Base-by-base conservation (phyloP, 2,329 filamentous ascomycete genomes). In the Diplodia seriata region DNA sequence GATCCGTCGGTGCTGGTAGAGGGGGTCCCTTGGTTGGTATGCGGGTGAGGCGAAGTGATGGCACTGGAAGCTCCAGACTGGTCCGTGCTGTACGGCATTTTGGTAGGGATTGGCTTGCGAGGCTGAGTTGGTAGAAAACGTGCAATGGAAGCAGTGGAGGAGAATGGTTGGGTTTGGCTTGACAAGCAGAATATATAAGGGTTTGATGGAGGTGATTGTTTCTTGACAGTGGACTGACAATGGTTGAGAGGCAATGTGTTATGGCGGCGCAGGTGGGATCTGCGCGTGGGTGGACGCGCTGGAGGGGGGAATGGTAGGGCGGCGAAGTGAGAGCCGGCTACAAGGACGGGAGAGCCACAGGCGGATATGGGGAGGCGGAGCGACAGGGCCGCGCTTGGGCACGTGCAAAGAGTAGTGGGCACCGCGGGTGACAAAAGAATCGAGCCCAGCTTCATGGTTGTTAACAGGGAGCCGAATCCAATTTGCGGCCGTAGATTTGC, bases 1-100 rank as follows among this genome's bases (percentile, higher is more conserved):
- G 66, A 68, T 7, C 20, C 50, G 12, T 67, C 66, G 9, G 66
- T 47, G 33, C 31, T 62, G 36, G 66, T 38, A 4, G 49, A 14
- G 9, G 66, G 66, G 31, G 66, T 59, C 11, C 55, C 49, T n/a
- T 15, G 15, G 29, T 40, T 18, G 54, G 54, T 29, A 9, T 15
- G 31, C 54, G 40, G n/a, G 54, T 67, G 43, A 4, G 56, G 14
- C 18, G 47, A 67, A 31, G 49, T 26, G 33, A 57, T 43, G 11
- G 36, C 18, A 36, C 50, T 67, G 15, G 66, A 62, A 3, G 31
- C 55, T 18, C 47, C 56, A 14, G 66, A 67, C 20, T 54, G 51
- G 8, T 61, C 56, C 23, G 47, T 54, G 55, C 54, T 67, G 33
- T 9, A 47, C 7, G 54, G 15, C 66, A 67, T 67, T 6, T 38